These are phyloP conservation scores for Stephanodiscus triporus DNA, from an alignment of 108 stramenopile genomes.

Conservation along the genomic window DNA sequence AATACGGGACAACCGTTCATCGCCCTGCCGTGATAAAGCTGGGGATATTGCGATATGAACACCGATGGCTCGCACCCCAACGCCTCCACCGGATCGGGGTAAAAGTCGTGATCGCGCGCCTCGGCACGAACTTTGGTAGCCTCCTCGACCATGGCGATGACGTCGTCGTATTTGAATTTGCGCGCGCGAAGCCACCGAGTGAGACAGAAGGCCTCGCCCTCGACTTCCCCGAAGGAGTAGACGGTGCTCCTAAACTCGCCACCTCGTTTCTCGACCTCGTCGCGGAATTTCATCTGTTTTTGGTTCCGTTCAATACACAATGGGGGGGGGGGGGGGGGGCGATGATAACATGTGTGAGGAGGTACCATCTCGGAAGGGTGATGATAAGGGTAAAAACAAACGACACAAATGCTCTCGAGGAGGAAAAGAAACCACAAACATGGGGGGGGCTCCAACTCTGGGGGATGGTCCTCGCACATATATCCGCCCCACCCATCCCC, in stretches of 20 bases:
- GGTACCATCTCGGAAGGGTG: background rate
- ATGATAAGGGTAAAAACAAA: background rate
- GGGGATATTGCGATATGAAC: conserved; percentile 82
- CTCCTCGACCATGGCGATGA: conserved; percentile 84
- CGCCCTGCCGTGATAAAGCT: conserved; percentile 74
- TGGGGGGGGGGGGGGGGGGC: background rate
- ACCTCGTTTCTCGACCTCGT: conserved; percentile 53
- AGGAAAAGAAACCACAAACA: too few relatives aligned
- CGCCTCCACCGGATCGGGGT: conserved; percentile 67
- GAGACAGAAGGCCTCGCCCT: conserved; percentile 54
- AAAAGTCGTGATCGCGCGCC: conserved; percentile 68
- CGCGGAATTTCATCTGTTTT: conserved; percentile 52
- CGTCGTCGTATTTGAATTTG: conserved; percentile 62
- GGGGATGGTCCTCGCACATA: too few relatives aligned
- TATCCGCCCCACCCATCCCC: too few relatives aligned
- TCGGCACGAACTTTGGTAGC: conserved; percentile 68
- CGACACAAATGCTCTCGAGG: background rate
- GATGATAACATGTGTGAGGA: background rate
- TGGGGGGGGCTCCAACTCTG: too few relatives aligned
- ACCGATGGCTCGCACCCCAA: conserved; percentile 70
- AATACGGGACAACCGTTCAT: conserved; percentile 82
- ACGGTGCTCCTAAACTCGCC: conserved; percentile 54
- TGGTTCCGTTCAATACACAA: background rate
- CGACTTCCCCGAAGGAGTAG: conserved; percentile 49
- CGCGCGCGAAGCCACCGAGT: conserved; percentile 46